phyloP scores from a whole-genome alignment of 169 alveolate genomes.

The Plasmodium billcollinsi region DNA sequence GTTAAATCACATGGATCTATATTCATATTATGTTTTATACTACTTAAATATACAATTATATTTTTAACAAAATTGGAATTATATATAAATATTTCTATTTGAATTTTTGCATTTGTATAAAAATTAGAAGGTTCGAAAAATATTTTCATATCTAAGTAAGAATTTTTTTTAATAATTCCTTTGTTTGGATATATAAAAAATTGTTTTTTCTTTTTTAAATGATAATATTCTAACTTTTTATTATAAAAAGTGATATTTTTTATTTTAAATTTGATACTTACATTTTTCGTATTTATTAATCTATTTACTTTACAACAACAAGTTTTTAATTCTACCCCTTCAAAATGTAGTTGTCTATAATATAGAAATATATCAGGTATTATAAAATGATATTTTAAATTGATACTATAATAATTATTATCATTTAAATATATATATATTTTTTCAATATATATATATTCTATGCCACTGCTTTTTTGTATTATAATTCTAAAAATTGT shows the following conservation, averaged over 20 bases:
- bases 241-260: conserved; percentile 52
- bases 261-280: conserved; percentile 52
- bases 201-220: conserved; percentile 44
- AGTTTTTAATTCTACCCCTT: conserved; percentile 35
- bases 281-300: conserved; percentile 66
- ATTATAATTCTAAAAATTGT: conserved; percentile 36
- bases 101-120: conserved; percentile 54
- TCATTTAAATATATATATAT: conserved; percentile 41
- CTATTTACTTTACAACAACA: conserved; percentile 59
- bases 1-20: conserved; percentile 35
- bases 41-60: conserved; percentile 39
- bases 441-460: conserved; percentile 45
- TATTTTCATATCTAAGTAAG: conserved; percentile 43
- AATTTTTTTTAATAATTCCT: conserved; percentile 60
- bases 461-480: conserved; percentile 14
- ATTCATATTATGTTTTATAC: conserved; percentile 27
- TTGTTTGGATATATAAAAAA: conserved; percentile 38
- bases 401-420: conserved; percentile 44
- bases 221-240: conserved; percentile 72
- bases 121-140: conserved; percentile 67
- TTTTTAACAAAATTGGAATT: conserved; percentile 49
- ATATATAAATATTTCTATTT: conserved; percentile 43
- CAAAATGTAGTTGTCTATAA: conserved; percentile 50
- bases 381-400: conserved; percentile 35
- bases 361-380: conserved; percentile 44